Evolutionary conservation across 257 asterid genomes (phyloP).

Genomic region (Capsicum rhomboideum): DNA sequence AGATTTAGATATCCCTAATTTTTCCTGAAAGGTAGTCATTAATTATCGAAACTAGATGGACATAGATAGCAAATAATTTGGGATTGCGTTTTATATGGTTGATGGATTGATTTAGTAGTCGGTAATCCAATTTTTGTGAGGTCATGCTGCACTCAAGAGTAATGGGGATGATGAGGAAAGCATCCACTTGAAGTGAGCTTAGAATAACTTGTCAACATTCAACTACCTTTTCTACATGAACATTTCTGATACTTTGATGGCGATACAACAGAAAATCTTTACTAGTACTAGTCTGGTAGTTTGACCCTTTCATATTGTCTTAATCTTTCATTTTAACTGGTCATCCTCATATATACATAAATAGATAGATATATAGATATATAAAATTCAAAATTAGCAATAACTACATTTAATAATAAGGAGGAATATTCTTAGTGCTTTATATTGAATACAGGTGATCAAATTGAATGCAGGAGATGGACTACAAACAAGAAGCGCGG

Average conservation of each 20-base stretch:
- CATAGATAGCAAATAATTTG: neutral
- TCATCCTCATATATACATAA: neutral
- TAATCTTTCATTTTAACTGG: neutral
- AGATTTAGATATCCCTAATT: neutral
- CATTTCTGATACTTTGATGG: neutral
- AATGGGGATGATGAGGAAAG: neutral
- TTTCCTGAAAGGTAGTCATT: neutral
- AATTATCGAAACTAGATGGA: neutral
- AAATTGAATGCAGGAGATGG: conserved; percentile 99
- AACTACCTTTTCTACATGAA: neutral
- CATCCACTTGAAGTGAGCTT: neutral
- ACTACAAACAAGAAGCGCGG: conserved; percentile 74
- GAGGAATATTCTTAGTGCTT: conserved; percentile 82
- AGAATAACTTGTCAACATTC: neutral
- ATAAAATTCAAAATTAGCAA: neutral
- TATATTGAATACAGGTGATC: conserved; percentile 97
- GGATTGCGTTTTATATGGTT: neutral
- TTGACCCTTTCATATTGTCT: neutral
- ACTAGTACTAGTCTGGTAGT: neutral
- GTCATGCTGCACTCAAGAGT: neutral
- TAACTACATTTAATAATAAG: conserved; percentile 9
- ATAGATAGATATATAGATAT: neutral
- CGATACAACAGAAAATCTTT: neutral
- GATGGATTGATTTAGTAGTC: neutral
- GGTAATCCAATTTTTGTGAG: neutral